These are phyloP conservation scores for Ambrosiella cleistominuta DNA, from an alignment of 2,329 filamentous ascomycete species.

Conservation along the genomic window DNA sequence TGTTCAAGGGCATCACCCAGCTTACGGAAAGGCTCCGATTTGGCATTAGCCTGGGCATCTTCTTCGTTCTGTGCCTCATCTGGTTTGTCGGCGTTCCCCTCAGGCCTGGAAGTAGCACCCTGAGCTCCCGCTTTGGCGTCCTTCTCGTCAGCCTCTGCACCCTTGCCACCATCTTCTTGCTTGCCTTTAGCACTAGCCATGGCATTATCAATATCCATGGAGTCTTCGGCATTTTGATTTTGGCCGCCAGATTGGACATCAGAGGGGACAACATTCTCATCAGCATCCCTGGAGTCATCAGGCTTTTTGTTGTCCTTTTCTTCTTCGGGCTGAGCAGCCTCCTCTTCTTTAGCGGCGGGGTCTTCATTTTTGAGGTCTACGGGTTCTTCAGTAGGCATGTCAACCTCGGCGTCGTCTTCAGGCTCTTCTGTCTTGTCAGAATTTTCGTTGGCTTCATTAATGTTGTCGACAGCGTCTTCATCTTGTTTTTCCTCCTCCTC, in stretches of 20 bases:
- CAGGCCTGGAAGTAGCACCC: conserved; percentile 33
- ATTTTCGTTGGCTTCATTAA: conserved; percentile 17
- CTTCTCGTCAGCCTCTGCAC: conserved; percentile 46
- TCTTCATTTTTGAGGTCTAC: conserved; percentile 22
- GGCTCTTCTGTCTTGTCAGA: conserved; percentile 19
- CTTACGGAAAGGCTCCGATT: conserved; percentile 70
- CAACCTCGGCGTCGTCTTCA: conserved; percentile 12
- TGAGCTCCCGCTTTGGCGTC: conserved; percentile 47
- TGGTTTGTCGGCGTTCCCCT: conserved; percentile 25
- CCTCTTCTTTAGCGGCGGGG: conserved; percentile 27
- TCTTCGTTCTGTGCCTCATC: conserved; percentile 30
- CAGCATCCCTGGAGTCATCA: conserved; percentile 10
- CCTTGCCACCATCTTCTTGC: conserved; percentile 47
- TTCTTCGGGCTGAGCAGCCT: conserved; percentile 29
- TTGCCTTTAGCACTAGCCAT: conserved; percentile 43
- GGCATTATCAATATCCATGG: conserved; percentile 44
- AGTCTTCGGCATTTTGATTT: conserved; percentile 34
- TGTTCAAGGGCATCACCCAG: conserved; percentile 81
- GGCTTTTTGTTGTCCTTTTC: conserved; percentile 19
- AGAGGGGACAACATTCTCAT: conserved; percentile 20
- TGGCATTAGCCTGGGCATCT: conserved; percentile 27
- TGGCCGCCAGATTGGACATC: conserved; percentile 47
- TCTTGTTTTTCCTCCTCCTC: conserved; percentile 41
- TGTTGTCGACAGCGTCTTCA: conserved; percentile 35
- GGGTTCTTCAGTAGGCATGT: conserved; percentile 13